Evolutionary conservation across 495 filamentous ascomycete genomes (phyloP), one percentile per base, ranked within the genome.

Genomic region (Daldinia loculata): DNA sequence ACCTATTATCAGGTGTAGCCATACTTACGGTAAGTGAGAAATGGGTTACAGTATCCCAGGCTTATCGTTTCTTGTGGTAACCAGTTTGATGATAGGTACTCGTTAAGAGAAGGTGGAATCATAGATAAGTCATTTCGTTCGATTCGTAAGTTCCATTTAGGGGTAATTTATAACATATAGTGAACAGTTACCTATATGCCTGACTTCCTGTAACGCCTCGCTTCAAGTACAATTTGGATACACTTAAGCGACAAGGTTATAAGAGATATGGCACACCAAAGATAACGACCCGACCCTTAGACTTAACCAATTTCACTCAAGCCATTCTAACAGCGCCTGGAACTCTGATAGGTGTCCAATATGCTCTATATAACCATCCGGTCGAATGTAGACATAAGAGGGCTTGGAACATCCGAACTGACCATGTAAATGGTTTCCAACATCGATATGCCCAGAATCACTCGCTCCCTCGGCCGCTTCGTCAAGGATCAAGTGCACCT

Each of bases 291-390:
- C 11, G 17, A 24, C 50, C 6, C 8, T 29, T 56, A 0, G 2
- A 27, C 24, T 30, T 30, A 15, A 50, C 5, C 1, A 29, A 51
- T 22, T 29, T 53, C 30, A 56, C 32, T 26, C 6, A 1, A 71
- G 17, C 69, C 62, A 82, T 11, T 48, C 56, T 7, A 74, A 51
- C 6, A 84, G 41, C 58, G 75, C 65, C 36, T 75, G 68, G 38
- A 81, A 30, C 1, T 71, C 62, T 15, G 59, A 62, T 30, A 83
- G 48, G 2, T 43, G 56, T 8, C 80, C 81, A 48, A 84, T 77
- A 53, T 80, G 77, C 4, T 74, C 77, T 9, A 83, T 63, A 61
- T 84, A 79, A 4, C 74, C 66, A 59, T 84, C 82, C 0, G 82
- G 82, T 7, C 82, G 74, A 29, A 83, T 77, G 9, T 81, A 70